A percentile compares a stretch with the other conserved stretches of the same genome.
Conservation (phyloP, 208 protist species). For the Kentomonas sorsogonicus region DNA sequence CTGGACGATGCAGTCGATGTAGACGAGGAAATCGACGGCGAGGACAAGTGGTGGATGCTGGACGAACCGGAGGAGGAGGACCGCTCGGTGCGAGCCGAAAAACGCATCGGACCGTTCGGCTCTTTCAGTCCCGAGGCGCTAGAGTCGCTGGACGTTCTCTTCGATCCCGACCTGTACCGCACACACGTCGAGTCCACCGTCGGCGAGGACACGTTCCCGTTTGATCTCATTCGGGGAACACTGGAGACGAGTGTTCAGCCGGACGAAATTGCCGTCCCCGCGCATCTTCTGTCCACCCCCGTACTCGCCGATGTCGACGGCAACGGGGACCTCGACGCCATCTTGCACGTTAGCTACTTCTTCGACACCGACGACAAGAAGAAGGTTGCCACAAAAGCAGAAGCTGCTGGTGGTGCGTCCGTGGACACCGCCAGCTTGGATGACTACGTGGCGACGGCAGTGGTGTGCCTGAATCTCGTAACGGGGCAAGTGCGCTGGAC, state of each 20-base stretch:
- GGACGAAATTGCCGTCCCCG: slow-evolving; percentile 78
- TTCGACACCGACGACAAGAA: slow-evolving; percentile 55
- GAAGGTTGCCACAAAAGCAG: no score
- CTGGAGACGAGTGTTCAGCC: slow-evolving; percentile 14
- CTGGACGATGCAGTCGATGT: slow-evolving; percentile 4
- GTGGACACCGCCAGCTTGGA: slow-evolving; percentile 20
- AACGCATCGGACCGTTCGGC: slow-evolving; percentile 33
- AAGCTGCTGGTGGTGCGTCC: slow-evolving; percentile 11
- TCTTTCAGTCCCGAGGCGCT: slow-evolving; percentile 66
- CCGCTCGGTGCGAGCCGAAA: not conserved
- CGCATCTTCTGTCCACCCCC: slow-evolving; percentile 85
- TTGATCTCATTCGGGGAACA: slow-evolving; percentile 24
- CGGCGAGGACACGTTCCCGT: slow-evolving; percentile 34
- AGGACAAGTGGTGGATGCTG: not conserved
- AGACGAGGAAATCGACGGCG: slow-evolving; percentile 16
- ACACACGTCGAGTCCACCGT: slow-evolving; percentile 18
- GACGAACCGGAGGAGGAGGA: not conserved
- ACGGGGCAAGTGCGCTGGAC: slow-evolving; percentile 83
- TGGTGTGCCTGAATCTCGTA: slow-evolving; percentile 81
- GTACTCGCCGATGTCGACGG: slow-evolving; percentile 81
- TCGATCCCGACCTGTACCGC: slow-evolving; percentile 62
- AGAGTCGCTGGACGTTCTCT: slow-evolving; percentile 65
- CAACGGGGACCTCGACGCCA: slow-evolving; percentile 80
- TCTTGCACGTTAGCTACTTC: slow-evolving; percentile 90
- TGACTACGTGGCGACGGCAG: slow-evolving; percentile 85